Evolutionary conservation across 2,329 filamentous ascomycete genomes (phyloP), one percentile per base, ranked within the genome.

Genomic region (Septoria linicola): DNA sequence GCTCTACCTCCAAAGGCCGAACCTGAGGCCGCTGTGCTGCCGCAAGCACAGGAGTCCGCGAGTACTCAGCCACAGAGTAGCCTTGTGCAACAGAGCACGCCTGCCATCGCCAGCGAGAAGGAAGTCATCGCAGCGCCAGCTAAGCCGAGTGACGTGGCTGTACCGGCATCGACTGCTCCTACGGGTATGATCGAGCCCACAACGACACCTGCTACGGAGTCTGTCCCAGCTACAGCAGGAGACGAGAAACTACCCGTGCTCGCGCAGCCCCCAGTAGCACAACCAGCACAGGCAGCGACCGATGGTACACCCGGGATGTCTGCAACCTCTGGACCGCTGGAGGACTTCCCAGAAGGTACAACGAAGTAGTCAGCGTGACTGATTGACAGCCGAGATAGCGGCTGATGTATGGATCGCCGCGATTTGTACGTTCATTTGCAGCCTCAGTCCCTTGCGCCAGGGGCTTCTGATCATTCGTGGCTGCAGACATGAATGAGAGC

Each of bases 261-360:
- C n/a, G 34, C 42, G 20, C 23, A 55, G 23, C 34, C 43, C 17
- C 46, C 51, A n/a, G 39, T 19, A 14, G 20, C 25, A 20, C 37
- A 35, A 10, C 16, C 32, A 11, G 40, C 43, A 36, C 45, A 47
- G 14, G 37, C 46, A 19, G n/a, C 34, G 8, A 16, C 45, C 2
- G 49, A 46, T 25, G 40, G 53, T 32, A 46, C 54, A 8, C 53
- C 54, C 21, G 54, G 46, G 25, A 59, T 61, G 59, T 58, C 54
- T 46, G 59, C 59, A n/a, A 61, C 59, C 2, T 56, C 52, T 8
- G 59, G 59, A n/a, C 59, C 59, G 10, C 41, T 61, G 13, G 56
- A 57, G 34, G 58, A 60, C 17, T 60, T 53, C 25, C 58, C 58
- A 17, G 45, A 49, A 39, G 51, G 51, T 23, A 49, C 40, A 30